Evolutionary conservation across 495 filamentous ascomycete species (phyloP), one percentile per base, ranked within the genome.

Genomic region (Trichoderma gamsii): DNA sequence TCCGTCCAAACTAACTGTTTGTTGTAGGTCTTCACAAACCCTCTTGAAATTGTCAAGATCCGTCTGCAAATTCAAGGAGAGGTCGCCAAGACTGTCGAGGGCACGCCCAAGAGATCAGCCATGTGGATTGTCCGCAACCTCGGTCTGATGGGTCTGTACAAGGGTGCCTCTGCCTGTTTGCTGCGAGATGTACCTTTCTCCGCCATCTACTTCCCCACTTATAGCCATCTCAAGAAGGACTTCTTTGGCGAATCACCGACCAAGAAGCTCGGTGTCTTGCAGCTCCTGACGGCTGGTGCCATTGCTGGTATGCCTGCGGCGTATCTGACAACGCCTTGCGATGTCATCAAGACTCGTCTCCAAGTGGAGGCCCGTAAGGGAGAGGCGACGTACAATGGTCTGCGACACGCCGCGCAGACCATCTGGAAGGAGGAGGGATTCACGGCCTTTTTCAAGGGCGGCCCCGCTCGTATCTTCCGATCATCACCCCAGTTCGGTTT

Each of bases 291-390:
- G 2, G 92, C 95, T 12, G 95, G 96, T 79, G 95, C 95, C 65
- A 96, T 98, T 61, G 95, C 95, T 64, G 95, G 95, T 81, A 99
- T 99, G 96, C 95, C 95, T 16, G 93, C 95, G 2, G 95, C 95
- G 7, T 99, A 99, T 79, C 83, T 99, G 68, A 99, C 95, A 27
- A 99, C 95, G 4, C 95, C 95, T 4, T 97, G 90, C 80, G 95
- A 99, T 75, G 95, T 99, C 69, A 97, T 99, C 87, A 99, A 99
- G 83, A 99, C 95, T 9, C 90, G 95, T 75, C 82, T 99, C 68
- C 95, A 99, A 74, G 95, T 99, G 68, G 95, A 99, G 76, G 93
- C 95, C 11, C 88, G 95, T 67, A 97, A 97, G 80, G 95, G 95
- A 65, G 96, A 99, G 69, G 88, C 88, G 13, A 80, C 81, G 44